These are phyloP conservation scores for Talaromyces proteolyticus DNA, from an alignment of 495 filamentous ascomycete species.

Conservation along the genomic window DNA sequence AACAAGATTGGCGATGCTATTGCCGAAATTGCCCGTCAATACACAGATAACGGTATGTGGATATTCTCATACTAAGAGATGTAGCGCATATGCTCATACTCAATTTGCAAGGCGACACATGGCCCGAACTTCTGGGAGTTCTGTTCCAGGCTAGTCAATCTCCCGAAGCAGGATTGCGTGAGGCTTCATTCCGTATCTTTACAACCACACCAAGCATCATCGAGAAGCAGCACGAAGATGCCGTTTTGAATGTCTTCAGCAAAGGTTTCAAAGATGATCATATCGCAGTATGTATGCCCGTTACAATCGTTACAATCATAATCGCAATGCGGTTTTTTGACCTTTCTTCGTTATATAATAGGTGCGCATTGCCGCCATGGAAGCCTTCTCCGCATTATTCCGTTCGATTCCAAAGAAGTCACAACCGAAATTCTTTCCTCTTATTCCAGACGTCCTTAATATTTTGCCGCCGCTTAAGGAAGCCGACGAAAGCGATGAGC, in stretches of 20 bases:
- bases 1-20: constrained; percentile 97
- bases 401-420: constrained; percentile 78
- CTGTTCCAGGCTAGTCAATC: constrained; percentile 88
- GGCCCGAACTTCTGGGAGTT: constrained; percentile 82
- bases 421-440: constrained; percentile 76
- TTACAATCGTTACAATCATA: not conserved
- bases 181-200: constrained; percentile 90
- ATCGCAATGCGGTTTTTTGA: not conserved
- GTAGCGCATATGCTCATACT: constrained; percentile 5
- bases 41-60: constrained; percentile 78
- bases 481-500: constrained; percentile 76
- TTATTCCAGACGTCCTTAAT: constrained; percentile 86
- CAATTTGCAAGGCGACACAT: constrained; percentile 60
- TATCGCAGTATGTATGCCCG: constrained; percentile 51
- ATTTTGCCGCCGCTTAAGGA: constrained; percentile 92
- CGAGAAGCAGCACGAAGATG: constrained; percentile 87
- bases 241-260: constrained; percentile 76
- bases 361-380: constrained; percentile 90
- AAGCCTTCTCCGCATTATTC: constrained; percentile 96
- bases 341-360: constrained; percentile 20
- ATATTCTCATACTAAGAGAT: not conserved
- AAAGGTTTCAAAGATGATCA: constrained; percentile 89
- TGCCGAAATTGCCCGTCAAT: constrained; percentile 90
- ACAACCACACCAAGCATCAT: constrained; percentile 94
- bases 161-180: constrained; percentile 70